A percentile compares a stretch with the other conserved stretches of the same genome.
Evolutionary conservation across 768 basidiomycete genomes (phyloP).

Genomic region (Lentinula raphanica): DNA sequence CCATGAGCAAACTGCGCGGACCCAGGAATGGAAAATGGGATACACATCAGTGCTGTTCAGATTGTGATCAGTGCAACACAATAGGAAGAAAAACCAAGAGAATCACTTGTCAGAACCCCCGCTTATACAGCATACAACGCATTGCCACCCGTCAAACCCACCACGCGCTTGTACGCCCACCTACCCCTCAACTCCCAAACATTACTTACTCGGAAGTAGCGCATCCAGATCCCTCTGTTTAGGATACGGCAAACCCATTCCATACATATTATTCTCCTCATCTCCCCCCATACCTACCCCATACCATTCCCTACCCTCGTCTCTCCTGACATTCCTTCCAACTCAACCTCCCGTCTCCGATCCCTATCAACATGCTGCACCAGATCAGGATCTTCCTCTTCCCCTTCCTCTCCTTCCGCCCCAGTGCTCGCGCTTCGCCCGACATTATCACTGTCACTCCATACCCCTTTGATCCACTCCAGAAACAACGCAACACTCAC

Average conservation of each 20-base stretch:
- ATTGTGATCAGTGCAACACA: background rate
- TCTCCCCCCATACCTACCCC: too few relatives aligned
- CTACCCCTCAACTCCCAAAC: constrained; percentile 47
- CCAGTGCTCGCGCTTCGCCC: constrained; percentile 10
- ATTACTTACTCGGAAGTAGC: constrained; percentile 62
- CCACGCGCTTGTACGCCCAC: constrained; percentile 33
- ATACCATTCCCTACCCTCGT: constrained; percentile 33
- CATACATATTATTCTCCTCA: constrained; percentile 12
- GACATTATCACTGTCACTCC: background rate
- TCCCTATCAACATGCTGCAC: constrained; percentile 7
- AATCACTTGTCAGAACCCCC: constrained; percentile 51
- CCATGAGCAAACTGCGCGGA: constrained; percentile 56
- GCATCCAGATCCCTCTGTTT: constrained; percentile 68
- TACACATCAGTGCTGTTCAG: constrained; percentile 44
- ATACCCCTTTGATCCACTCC: background rate
- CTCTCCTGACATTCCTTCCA: background rate
- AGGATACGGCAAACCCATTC: constrained; percentile 36
- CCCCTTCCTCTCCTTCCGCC: constrained; percentile 39
- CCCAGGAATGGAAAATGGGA: constrained; percentile 51
- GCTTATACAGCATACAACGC: constrained; percentile 68
- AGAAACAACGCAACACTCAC: background rate
- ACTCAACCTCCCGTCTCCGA: background rate
- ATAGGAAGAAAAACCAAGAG: constrained; percentile 7
- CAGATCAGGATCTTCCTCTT: constrained; percentile 70
- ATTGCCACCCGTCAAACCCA: constrained; percentile 51